phyloP scores from a whole-genome alignment of 768 basidiomycete species.

The Hortiboletus campestris region DNA sequence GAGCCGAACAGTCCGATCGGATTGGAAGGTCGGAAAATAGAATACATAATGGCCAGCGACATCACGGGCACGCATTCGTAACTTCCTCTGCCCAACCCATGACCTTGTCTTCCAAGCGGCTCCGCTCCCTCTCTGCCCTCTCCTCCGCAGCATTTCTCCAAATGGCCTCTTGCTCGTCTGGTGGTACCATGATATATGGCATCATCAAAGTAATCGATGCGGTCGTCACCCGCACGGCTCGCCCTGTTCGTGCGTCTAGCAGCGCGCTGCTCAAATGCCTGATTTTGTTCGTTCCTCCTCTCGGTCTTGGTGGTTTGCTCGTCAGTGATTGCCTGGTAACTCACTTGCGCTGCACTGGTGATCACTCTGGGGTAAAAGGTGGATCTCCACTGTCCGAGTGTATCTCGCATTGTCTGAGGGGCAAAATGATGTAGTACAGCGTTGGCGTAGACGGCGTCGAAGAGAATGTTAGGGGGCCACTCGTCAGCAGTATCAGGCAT shows the following conservation, averaged over 20 bases:
- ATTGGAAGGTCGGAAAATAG: no score
- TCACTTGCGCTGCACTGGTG: neutral
- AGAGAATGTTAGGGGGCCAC: constrained; percentile 6
- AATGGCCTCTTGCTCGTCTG: neutral
- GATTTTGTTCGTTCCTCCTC: neutral
- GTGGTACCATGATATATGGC: neutral
- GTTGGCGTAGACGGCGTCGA: constrained; percentile 1
- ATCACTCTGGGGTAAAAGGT: neutral
- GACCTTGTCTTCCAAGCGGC: neutral
- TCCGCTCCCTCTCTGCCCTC: neutral
- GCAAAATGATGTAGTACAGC: neutral
- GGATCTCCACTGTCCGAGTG: neutral
- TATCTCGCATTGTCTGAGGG: neutral
- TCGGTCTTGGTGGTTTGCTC: neutral
- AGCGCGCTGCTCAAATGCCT: neutral
- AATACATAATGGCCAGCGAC: neutral
- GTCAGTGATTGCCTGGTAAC: neutral
- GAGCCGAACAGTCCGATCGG: no score
- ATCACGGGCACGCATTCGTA: neutral
- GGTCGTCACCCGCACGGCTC: neutral
- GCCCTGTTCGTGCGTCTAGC: neutral
- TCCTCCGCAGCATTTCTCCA: neutral
- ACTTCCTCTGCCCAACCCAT: neutral
- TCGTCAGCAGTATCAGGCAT: neutral
- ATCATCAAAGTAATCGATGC: no score